Conservation (phyloP, 768 basidiomycete species). For the Amylocystis lapponica region DNA sequence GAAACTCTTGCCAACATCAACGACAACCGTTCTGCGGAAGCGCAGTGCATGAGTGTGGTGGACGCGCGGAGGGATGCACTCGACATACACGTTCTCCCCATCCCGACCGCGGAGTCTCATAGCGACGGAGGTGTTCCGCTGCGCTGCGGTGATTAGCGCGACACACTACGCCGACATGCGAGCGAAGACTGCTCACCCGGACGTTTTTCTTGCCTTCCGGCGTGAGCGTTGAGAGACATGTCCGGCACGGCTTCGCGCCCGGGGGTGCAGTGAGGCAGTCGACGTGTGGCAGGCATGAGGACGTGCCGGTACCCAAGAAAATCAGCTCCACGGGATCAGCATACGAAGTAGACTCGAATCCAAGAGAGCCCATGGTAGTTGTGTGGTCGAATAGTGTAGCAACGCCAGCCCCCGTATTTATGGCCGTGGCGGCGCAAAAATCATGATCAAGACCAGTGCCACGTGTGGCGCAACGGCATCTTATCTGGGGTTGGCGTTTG, state of each 20-base stretch:
- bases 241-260: constrained; percentile 44
- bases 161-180: background rate
- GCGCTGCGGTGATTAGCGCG: constrained; percentile 1
- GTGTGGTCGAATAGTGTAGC: background rate
- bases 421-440: background rate
- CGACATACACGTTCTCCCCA: constrained; percentile 45
- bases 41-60: background rate
- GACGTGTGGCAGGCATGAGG: constrained; percentile 62
- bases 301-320: constrained; percentile 82
- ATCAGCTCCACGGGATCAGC: constrained; percentile 50
- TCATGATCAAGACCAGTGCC: background rate
- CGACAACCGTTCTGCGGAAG: constrained; percentile 62
- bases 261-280: constrained; percentile 72
- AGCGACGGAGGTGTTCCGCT: constrained; percentile 72
- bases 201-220: constrained; percentile 79
- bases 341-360: background rate
- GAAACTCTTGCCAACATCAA: constrained; percentile 87
- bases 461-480: background rate
- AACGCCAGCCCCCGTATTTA: background rate
- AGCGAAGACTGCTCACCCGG: constrained; percentile 29
- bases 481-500: too few relatives aligned
- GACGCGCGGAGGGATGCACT: background rate
- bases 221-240: constrained; percentile 61
- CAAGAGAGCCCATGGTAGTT: constrained; percentile 11
- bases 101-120: constrained; percentile 42